Conservation (phyloP, 1,139 yeast species). For the Yamadazyma spencermartinsiae region DNA sequence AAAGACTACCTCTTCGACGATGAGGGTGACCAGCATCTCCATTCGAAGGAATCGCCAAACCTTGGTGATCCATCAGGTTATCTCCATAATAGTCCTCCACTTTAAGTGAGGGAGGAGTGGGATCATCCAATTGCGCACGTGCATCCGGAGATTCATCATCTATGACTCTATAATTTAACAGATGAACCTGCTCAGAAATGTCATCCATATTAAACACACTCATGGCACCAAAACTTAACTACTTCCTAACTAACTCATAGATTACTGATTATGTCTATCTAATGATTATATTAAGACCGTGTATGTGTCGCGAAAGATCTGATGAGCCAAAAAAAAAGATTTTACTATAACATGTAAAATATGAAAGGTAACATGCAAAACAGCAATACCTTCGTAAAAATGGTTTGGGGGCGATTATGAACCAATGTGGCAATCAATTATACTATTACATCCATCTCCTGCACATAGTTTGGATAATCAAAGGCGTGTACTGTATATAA, state of each 20-base stretch:
- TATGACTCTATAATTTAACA: conserved; percentile 19
- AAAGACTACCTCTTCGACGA: conserved; percentile 16
- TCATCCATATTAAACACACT: conserved; percentile 22
- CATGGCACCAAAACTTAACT: conserved; percentile 6
- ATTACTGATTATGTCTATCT: not conserved
- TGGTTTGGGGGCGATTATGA: not conserved
- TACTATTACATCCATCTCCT: not conserved
- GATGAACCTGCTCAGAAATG: conserved; percentile 16
- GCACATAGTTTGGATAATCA: not conserved
- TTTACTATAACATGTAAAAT: not conserved
- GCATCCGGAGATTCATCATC: conserved; percentile 11
- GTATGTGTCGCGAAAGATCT: not conserved
- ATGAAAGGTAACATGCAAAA: not conserved
- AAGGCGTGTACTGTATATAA: not conserved
- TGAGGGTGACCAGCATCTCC: conserved; percentile 1
- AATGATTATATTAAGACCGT: not conserved
- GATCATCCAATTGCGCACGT: not conserved
- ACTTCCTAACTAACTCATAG: not conserved
- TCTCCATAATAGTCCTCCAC: not conserved
- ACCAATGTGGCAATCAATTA: not conserved
- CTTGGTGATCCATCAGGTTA: not conserved
- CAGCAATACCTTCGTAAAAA: not conserved
- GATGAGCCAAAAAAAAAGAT: not conserved
- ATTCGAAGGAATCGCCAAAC: not conserved
- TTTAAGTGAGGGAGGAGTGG: not conserved